Evolutionary conservation across 75 land plant genomes (phyloP), one percentile per base, ranked within the genome.

Genomic region (Selaginella tamariscina): DNA sequence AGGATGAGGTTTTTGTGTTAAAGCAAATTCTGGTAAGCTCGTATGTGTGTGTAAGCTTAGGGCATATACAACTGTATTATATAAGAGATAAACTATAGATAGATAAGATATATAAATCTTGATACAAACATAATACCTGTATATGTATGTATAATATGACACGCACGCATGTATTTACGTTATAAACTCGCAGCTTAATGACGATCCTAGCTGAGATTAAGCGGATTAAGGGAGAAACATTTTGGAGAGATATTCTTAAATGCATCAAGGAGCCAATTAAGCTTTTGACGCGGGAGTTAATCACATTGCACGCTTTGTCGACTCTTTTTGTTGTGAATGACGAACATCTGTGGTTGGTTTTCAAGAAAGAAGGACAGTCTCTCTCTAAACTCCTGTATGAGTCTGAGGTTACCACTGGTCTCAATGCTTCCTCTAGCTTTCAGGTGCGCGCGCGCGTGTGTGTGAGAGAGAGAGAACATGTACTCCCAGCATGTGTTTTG

Each of bases 161-260:
- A 54, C 56, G n/a, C n/a, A n/a, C n/a, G n/a, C n/a, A n/a, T n/a
- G n/a, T n/a, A n/a, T n/a, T n/a, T n/a, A n/a, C n/a, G n/a, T n/a
- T n/a, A 39, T 5, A 39, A 39, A 5, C 11, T 15, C 15, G 49
- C 49, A 39, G 49, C 49, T 39, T 15, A 39, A 39, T 39, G 49
- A 39, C 49, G 49, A 15, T 15, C 49, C 11, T 5, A 39, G 68
- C 82, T 77, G 24, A 85, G 89, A 66, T 64, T 89, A 33, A 94
- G 98, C 80, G 98, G 98, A 2, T 68, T 94, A 23, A 83, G 98
- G 24, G 98, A 94, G 72, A 87, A 80, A 69, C 79, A 94, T 65
- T 94, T 89, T 82, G 98, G 98, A 29, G 88, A 94, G 74, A 22
- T 89, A 1, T 94, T 94, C 55, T 70, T 87, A 29, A 90, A 89